Conservation (phyloP, 768 basidiomycete genomes). For the Leccinum boreale region DNA sequence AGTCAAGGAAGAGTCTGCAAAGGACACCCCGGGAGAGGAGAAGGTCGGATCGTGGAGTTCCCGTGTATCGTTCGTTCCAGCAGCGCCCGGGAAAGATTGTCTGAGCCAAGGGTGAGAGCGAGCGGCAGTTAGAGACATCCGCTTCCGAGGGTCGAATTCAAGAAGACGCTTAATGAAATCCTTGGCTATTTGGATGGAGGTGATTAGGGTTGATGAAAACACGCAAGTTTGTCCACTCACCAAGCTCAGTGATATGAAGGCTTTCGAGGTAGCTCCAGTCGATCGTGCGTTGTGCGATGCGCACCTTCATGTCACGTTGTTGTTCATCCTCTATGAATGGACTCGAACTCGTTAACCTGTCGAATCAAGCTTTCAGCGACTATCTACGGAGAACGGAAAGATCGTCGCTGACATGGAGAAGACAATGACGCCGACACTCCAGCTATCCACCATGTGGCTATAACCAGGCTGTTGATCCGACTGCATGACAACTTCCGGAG, state of each 20-base stretch:
- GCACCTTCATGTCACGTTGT: conserved; percentile 54
- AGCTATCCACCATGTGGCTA: conserved; percentile 87
- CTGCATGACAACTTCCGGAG: conserved; percentile 84
- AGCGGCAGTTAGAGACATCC: conserved; percentile 73
- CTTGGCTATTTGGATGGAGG: conserved; percentile 47
- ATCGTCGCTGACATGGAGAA: conserved; percentile 72
- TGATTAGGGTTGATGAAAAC: background rate
- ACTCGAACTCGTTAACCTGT: conserved; percentile 69
- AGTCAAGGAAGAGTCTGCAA: conserved; percentile 18
- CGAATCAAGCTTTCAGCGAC: background rate
- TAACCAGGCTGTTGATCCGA: conserved; percentile 61
- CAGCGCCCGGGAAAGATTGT: background rate
- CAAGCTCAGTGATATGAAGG: conserved; percentile 39
- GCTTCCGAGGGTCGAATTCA: conserved; percentile 53
- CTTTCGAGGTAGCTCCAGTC: conserved; percentile 55
- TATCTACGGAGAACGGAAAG: background rate
- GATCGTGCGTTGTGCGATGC: conserved; percentile 55
- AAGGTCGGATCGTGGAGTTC: conserved; percentile 1
- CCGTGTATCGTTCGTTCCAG: background rate
- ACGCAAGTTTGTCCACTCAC: conserved; percentile 34
- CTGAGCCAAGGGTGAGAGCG: conserved; percentile 76
- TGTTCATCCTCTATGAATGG: conserved; percentile 82
- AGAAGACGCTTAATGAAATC: conserved; percentile 71
- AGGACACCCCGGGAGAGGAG: conserved; percentile 8
- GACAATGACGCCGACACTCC: conserved; percentile 94